Evolutionary conservation across 768 basidiomycete genomes (phyloP).

Genomic region (Gelatoporia subvermispora): DNA sequence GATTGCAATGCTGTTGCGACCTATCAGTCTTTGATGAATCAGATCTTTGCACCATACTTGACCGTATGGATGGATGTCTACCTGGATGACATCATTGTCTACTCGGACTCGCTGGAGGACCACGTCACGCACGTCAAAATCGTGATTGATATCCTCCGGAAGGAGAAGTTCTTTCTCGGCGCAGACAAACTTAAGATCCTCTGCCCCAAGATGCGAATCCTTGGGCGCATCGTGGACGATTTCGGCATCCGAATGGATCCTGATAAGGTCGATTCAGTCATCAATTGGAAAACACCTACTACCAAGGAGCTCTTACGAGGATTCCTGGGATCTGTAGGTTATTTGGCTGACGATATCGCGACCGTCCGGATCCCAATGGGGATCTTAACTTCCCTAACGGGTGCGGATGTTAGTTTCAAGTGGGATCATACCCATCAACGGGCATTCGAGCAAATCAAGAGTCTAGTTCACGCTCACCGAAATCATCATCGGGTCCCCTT

Average conservation of each 20-base stretch:
- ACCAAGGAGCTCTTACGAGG: constrained; percentile 25
- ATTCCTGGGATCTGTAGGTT: constrained; percentile 35
- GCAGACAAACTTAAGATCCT: constrained; percentile 31
- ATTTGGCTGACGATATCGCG: constrained; percentile 27
- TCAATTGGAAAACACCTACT: constrained; percentile 25
- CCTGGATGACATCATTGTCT: constrained; percentile 32
- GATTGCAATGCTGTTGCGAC: constrained; percentile 28
- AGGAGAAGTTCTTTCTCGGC: constrained; percentile 34
- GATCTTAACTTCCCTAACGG: constrained; percentile 20
- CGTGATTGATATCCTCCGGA: constrained; percentile 29
- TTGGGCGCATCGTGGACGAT: constrained; percentile 24
- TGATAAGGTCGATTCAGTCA: constrained; percentile 21
- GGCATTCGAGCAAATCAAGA: constrained; percentile 24
- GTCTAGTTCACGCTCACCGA: constrained; percentile 9
- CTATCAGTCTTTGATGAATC: constrained; percentile 24
- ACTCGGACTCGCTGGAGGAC: constrained; percentile 23
- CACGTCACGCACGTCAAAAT: constrained; percentile 26
- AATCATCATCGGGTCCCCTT: constrained; percentile 9
- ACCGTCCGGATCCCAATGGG: constrained; percentile 35
- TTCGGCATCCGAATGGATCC: constrained; percentile 24
- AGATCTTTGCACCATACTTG: constrained; percentile 22
- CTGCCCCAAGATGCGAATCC: constrained; percentile 22
- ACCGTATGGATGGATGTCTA: constrained; percentile 28
- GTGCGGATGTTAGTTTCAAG: constrained; percentile 6
- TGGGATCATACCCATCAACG: constrained; percentile 24